Evolutionary conservation across 805 yeast species (phyloP).

Genomic region (Barnettozyma pratensis): DNA sequence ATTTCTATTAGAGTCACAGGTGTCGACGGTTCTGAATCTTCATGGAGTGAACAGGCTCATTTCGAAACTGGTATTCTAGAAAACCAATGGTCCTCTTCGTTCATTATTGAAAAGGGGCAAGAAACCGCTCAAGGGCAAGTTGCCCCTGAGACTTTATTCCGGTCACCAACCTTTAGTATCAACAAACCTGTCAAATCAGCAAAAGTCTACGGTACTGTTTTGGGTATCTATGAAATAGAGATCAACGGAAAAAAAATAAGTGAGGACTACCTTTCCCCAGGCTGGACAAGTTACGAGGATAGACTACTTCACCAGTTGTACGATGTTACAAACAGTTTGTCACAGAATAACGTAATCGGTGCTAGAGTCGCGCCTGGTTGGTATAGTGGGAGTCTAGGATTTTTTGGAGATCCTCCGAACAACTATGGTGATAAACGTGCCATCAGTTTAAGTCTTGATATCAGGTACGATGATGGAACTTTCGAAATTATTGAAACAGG

Average conservation of each 20-base stretch:
- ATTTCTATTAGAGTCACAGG: neutral
- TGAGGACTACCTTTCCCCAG: constrained; percentile 10
- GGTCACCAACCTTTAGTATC: neutral
- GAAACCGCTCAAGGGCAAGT: neutral
- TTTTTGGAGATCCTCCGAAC: constrained; percentile 13
- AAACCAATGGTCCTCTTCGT: neutral
- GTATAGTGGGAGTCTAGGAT: constrained; percentile 14
- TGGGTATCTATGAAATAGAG: constrained; percentile 12
- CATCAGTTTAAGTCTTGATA: constrained; percentile 7
- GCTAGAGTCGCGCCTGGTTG: constrained; percentile 16
- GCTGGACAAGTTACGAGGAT: constrained; percentile 16
- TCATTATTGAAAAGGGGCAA: neutral
- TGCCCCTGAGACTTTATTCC: neutral
- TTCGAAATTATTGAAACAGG: constrained; percentile 7
- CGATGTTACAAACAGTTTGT: constrained; percentile 8
- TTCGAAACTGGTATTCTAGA: neutral
- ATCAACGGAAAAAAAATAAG: constrained; percentile 10
- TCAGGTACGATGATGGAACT: constrained; percentile 12
- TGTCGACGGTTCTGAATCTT: neutral
- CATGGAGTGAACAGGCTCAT: neutral
- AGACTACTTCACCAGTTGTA: constrained; percentile 16
- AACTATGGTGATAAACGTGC: constrained; percentile 12
- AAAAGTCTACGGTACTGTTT: neutral
- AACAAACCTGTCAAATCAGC: neutral
- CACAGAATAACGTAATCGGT: constrained; percentile 8